These are phyloP conservation scores for Apiosordaria backusii DNA, from an alignment of 495 filamentous ascomycete genomes.

Conservation along the genomic window DNA sequence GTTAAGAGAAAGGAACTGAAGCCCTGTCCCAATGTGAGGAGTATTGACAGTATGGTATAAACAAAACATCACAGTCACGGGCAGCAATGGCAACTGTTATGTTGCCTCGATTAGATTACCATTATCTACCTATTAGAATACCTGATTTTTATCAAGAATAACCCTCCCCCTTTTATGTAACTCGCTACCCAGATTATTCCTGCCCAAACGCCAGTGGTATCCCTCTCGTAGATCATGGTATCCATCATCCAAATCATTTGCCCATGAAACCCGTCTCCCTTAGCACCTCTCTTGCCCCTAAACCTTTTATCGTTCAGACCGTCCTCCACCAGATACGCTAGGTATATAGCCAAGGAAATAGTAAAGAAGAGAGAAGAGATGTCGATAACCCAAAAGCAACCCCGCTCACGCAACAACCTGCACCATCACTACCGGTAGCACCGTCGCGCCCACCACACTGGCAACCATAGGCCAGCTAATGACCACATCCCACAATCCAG, in stretches of 20 bases:
- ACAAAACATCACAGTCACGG: too few species aligned
- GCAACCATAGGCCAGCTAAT: neutral
- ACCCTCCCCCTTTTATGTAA: neutral
- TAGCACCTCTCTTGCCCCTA: too few species aligned
- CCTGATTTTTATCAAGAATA: neutral
- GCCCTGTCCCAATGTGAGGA: too few species aligned
- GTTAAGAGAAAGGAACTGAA: too few species aligned
- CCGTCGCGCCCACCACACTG: neutral
- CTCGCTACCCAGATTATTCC: neutral
- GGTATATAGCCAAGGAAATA: too few species aligned
- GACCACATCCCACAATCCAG: neutral
- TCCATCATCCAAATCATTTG: neutral
- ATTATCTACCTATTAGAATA: neutral
- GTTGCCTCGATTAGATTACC: neutral
- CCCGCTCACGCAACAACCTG: neutral
- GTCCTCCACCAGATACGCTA: too few species aligned
- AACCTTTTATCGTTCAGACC: neutral
- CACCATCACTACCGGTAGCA: slow-evolving; percentile 3
- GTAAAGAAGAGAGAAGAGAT: neutral
- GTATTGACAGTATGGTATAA: too few species aligned
- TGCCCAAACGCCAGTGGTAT: neutral
- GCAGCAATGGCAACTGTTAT: too few species aligned
- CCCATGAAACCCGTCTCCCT: neutral
- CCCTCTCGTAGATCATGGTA: neutral
- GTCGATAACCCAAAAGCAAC: neutral